Percentiles rank a stretch among this genome's conserved stretches.
Conservation (phyloP, 371 early-diverging fungal species). For the Saksenaea vasiformis region DNA sequence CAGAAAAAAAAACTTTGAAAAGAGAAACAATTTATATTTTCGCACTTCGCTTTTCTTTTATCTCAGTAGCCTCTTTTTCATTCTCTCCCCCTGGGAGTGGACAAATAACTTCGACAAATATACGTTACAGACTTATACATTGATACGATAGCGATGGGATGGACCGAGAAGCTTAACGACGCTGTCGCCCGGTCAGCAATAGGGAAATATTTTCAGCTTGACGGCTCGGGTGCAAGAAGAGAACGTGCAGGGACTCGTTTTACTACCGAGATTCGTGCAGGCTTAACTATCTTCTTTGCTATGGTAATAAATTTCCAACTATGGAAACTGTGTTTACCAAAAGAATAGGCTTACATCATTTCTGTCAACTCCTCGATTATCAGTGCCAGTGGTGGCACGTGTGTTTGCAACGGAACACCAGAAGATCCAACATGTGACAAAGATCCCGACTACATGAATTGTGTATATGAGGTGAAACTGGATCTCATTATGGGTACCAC, state of each 20-base stretch:
- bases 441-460: slow-evolving; percentile 56
- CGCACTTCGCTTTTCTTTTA: neutral
- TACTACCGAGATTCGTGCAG: slow-evolving; percentile 69
- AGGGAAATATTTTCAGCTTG: slow-evolving; percentile 67
- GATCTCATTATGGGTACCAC: slow-evolving; percentile 72
- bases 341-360: slow-evolving; percentile 60
- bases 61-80: neutral
- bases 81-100: neutral
- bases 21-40: neutral
- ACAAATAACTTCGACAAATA: neutral
- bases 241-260: slow-evolving; percentile 63
- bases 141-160: slow-evolving; percentile 13
- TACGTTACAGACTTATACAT: neutral
- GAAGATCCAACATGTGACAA: slow-evolving; percentile 44
- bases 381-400: slow-evolving; percentile 73
- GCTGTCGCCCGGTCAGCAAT: slow-evolving; percentile 53
- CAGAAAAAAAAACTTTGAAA: neutral
- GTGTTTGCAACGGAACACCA: slow-evolving; percentile 53
- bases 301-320: slow-evolving; percentile 33
- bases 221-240: slow-evolving; percentile 55
- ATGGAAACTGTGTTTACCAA: neutral
- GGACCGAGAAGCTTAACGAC: slow-evolving; percentile 49
- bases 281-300: slow-evolving; percentile 70
- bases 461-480: slow-evolving; percentile 62
- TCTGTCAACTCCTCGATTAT: slow-evolving; percentile 75